Evolutionary conservation across 495 filamentous ascomycete genomes (phyloP), one percentile per base, ranked within the genome.

Genomic region (Xylaria telfairii): DNA sequence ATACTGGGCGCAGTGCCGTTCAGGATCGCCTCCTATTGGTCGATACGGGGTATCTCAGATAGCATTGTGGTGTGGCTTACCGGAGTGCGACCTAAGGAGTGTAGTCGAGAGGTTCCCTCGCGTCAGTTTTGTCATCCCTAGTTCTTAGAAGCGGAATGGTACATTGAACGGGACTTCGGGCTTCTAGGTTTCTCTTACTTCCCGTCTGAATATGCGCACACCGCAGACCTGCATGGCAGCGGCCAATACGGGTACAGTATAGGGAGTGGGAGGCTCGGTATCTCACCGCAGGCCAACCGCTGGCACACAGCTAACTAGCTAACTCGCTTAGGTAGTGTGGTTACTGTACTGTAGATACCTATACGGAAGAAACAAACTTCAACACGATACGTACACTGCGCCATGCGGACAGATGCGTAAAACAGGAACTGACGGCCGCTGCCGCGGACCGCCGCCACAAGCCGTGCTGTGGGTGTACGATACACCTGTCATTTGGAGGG

Each of bases 381-480:
- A 17, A 30, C 28, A 59, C 21, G 30, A 34, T 37, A 34, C 19
- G 4, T 17, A 57, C 30, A 57, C 30, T n/a, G 56, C 28, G 53
- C 53, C 53, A 13, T 49, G n/a, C 46, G 46, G 21, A 4, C 46
- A 49, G 46, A 8, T 34, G 7, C 28, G 30, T 32, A 19, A 21
- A 60, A 30, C 17, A 49, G 5, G 19, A 64, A 39, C 42, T 19
- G 32, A 17, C 21, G 19, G 24, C 37, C 24, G 30, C 71, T 70
- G 53, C n/a, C 37, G 26, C 53, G 56, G 69, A 56, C 56, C 41
- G 65, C 51, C 71, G 64, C 74, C 28, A 70, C 63, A 30, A 60
- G 57, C 74, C 63, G 66, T 69, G 42, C 68, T 54, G 60, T 47
- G 26, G 46, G 39, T 15, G 32, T 62, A n/a, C 41, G 21, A 42